Conservation (phyloP, 148 eudicot genomes). For the Fallopia convolvulus region DNA sequence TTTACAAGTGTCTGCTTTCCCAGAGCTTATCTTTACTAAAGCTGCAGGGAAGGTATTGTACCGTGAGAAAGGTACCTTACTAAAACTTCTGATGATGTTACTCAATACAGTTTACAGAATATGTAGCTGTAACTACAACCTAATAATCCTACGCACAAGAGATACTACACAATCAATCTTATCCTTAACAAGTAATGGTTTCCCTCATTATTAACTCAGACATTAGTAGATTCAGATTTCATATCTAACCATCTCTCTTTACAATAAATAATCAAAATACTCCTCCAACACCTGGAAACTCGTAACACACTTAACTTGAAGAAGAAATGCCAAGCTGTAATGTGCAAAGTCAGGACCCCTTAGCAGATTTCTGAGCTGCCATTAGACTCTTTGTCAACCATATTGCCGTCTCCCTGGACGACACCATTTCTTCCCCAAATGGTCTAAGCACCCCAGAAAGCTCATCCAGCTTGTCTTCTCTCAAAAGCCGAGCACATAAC, state of each 20-base stretch:
- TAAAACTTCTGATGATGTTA: too few species aligned
- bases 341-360: constrained; percentile 22
- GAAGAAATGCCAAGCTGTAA: constrained; percentile 2
- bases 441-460: constrained; percentile 76
- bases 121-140: too few species aligned
- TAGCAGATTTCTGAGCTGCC: constrained; percentile 50
- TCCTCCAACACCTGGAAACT: background rate
- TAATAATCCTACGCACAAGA: too few species aligned
- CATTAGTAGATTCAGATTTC: background rate
- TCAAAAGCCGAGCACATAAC: constrained; percentile 79
- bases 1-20: constrained; percentile 65
- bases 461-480: constrained; percentile 77
- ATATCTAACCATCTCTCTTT: background rate
- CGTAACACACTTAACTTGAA: background rate
- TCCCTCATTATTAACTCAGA: too few species aligned
- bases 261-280: background rate
- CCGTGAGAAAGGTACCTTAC: constrained; percentile 90
- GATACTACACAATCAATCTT: too few species aligned
- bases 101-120: too few species aligned
- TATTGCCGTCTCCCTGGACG: constrained; percentile 92
- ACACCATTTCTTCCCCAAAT: constrained; percentile 83
- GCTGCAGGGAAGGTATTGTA: constrained; percentile 87
- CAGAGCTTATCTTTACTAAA: constrained; percentile 86
- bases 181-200: too few species aligned
- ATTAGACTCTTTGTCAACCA: constrained; percentile 95